phyloP scores from a whole-genome alignment of 1,284 basidiomycete species.

The Cutaneotrichosporon spelunceum region DNA sequence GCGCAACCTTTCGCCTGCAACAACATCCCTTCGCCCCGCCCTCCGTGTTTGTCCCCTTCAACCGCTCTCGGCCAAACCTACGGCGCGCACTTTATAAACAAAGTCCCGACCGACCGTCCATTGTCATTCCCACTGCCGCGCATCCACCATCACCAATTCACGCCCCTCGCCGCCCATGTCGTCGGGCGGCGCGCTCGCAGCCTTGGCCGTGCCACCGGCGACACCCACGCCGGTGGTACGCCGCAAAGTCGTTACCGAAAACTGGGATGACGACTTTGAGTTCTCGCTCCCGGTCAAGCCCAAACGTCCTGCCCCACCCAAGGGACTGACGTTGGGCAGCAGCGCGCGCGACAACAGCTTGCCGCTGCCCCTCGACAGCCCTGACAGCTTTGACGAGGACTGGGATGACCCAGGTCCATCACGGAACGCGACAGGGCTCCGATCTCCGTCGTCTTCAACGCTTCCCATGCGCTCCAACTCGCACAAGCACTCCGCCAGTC shows the following conservation, averaged over 20 bases:
- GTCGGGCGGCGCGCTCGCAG: constrained; percentile 6
- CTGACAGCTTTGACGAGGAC: constrained; percentile 25
- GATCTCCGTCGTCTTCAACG: not conserved
- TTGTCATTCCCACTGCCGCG: not conserved
- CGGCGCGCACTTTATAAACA: not conserved
- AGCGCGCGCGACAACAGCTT: constrained; percentile 10
- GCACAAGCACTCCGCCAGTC: not conserved
- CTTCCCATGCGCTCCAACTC: constrained; percentile 11
- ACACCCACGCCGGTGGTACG: not conserved
- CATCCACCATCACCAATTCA: not conserved
- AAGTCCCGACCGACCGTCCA: not conserved
- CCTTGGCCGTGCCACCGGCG: constrained; percentile 3
- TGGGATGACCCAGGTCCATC: constrained; percentile 25
- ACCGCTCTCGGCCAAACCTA: not conserved
- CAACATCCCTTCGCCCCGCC: not conserved
- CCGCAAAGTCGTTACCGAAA: constrained; percentile 31
- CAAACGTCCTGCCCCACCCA: constrained; percentile 2
- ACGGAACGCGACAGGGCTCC: not conserved
- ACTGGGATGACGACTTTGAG: constrained; percentile 52
- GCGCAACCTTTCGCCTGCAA: not conserved
- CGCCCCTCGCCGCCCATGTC: constrained; percentile 2
- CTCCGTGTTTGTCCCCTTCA: not conserved
- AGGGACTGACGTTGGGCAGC: not conserved
- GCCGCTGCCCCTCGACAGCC: constrained; percentile 2
- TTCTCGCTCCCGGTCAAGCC: constrained; percentile 27